These are phyloP conservation scores for Pyrenopolyporus hunteri DNA, from an alignment of 495 filamentous ascomycete species.

Conservation along the genomic window DNA sequence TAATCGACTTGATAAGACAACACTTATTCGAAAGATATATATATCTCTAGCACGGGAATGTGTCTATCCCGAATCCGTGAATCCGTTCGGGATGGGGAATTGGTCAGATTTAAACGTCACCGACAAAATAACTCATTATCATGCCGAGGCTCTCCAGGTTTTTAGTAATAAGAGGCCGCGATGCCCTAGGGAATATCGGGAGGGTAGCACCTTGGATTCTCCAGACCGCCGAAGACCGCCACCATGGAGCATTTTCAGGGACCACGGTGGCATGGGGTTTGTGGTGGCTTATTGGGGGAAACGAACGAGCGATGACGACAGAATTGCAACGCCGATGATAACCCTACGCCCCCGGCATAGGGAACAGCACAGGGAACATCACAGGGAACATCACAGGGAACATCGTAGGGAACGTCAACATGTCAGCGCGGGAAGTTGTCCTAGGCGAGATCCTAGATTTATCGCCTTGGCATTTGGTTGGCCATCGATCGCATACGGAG, in stretches of 20 bases:
- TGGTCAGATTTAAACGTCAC: constrained; percentile 19
- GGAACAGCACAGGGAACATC: too few relatives aligned
- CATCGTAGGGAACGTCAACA: too few relatives aligned
- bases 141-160: constrained; percentile 28
- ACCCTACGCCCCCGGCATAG: constrained; percentile 25
- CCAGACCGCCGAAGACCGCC: constrained; percentile 30
- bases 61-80: constrained; percentile 6
- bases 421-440: too few relatives aligned
- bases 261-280: constrained; percentile 11
- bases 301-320: constrained; percentile 36
- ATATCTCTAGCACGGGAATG: neutral
- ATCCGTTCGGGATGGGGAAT: constrained; percentile 5
- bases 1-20: too few relatives aligned
- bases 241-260: constrained; percentile 22
- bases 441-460: constrained; percentile 22
- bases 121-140: constrained; percentile 31
- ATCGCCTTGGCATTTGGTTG: constrained; percentile 14
- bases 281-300: constrained; percentile 10
- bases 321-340: constrained; percentile 35
- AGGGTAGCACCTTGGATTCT: constrained; percentile 12
- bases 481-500: neutral
- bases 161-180: constrained; percentile 23
- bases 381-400: too few relatives aligned
- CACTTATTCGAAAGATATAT: neutral
- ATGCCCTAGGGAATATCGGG: constrained; percentile 18